Evolutionary conservation across 805 yeast species (phyloP).

Genomic region (Lipomyces lipofer): DNA sequence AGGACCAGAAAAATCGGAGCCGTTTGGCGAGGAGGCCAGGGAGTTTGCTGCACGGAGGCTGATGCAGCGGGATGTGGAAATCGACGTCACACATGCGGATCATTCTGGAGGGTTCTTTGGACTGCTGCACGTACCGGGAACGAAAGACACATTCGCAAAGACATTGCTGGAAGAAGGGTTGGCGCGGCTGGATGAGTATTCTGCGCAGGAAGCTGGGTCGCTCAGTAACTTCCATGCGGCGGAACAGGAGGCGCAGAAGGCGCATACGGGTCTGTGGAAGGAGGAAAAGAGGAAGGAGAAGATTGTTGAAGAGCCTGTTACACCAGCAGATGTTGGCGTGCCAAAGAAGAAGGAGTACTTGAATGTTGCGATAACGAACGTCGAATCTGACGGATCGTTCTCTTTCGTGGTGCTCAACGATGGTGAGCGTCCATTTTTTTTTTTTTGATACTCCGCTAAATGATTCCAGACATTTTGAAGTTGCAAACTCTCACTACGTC

Average conservation of each 20-base stretch:
- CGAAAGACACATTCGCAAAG: slow-evolving; percentile 46
- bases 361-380: slow-evolving; percentile 41
- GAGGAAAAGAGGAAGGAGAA: slow-evolving; percentile 50
- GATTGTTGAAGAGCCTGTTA: slow-evolving; percentile 31
- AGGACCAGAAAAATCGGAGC: slow-evolving; percentile 31
- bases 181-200: slow-evolving; percentile 63
- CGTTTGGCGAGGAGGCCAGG: slow-evolving; percentile 51
- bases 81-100: slow-evolving; percentile 69
- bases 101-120: slow-evolving; percentile 82
- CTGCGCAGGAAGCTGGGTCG: slow-evolving; percentile 58
- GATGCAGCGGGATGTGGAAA: slow-evolving; percentile 71
- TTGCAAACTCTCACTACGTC: slow-evolving; percentile 14
- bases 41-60: slow-evolving; percentile 55
- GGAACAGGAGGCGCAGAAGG: slow-evolving; percentile 58
- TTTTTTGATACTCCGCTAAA: not conserved
- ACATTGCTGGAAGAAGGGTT: slow-evolving; percentile 62
- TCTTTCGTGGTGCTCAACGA: slow-evolving; percentile 20
- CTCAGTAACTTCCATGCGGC: slow-evolving; percentile 58
- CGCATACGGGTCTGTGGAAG: slow-evolving; percentile 67
- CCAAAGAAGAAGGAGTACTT: slow-evolving; percentile 36
- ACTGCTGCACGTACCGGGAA: slow-evolving; percentile 52
- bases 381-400: slow-evolving; percentile 36
- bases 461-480: slow-evolving; percentile 7
- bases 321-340: slow-evolving; percentile 26
- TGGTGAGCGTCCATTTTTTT: slow-evolving; percentile 1